phyloP scores from a whole-genome alignment of 768 basidiomycete species.

The Kwoniella sp. region DNA sequence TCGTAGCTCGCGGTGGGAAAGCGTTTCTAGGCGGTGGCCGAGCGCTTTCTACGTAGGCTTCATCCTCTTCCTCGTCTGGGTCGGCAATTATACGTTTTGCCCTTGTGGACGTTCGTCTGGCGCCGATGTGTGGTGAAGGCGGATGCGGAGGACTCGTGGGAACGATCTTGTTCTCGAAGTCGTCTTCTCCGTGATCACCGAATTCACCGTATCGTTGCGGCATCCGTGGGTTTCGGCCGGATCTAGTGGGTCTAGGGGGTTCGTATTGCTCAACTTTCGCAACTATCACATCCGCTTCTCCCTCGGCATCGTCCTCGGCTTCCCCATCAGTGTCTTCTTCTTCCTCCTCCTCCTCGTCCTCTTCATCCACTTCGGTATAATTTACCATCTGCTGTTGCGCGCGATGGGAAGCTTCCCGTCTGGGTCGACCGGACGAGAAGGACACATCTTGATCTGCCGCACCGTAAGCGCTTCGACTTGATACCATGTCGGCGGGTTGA shows the following conservation, averaged over 20 bases:
- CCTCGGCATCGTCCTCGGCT: conserved; percentile 27
- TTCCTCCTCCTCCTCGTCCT: conserved; percentile 25
- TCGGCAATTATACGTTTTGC: conserved; percentile 2
- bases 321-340: conserved; percentile 18
- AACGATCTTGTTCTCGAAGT: conserved; percentile 28
- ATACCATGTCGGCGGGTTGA: conserved; percentile 4
- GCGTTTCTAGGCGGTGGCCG: conserved; percentile 26
- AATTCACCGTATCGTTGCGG: conserved; percentile 6
- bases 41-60: conserved; percentile 11
- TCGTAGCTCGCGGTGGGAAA: conserved; percentile 35
- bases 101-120: conserved; percentile 5
- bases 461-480: not conserved
- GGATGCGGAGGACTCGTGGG: conserved; percentile 18
- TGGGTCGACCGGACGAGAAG: conserved; percentile 13
- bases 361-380: conserved; percentile 20
- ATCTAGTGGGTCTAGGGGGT: conserved; percentile 3
- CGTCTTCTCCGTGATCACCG: conserved; percentile 13
- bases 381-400: conserved; percentile 12
- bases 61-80: conserved; percentile 19
- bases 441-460: conserved; percentile 2
- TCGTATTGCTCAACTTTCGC: not conserved
- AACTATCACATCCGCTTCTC: not conserved
- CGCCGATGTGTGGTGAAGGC: not conserved
- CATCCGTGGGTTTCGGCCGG: conserved; percentile 6
- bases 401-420: conserved; percentile 20